phyloP scores from a whole-genome alignment of 495 filamentous ascomycete species.

The Aspergillus sclerotiicarbonarius region DNA sequence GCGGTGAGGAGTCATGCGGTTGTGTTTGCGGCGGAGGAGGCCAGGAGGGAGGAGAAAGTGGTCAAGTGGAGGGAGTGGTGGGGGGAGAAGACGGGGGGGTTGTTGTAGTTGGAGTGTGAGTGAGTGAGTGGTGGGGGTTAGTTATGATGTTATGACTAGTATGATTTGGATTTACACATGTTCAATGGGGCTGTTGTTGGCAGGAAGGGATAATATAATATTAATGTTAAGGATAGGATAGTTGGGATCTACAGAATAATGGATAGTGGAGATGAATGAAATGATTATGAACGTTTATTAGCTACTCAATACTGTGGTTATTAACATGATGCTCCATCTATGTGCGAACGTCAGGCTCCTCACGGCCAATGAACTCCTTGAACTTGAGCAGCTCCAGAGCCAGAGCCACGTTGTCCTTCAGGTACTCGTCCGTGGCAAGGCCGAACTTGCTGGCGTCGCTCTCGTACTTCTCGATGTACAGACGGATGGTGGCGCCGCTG shows the following conservation, averaged over 20 bases:
- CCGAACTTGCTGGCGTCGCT: conserved; percentile 69
- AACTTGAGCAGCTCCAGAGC: conserved; percentile 82
- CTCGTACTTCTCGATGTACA: conserved; percentile 94
- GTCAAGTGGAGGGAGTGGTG: conserved; percentile 82
- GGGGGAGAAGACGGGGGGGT: conserved; percentile 41
- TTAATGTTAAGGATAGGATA: too few species aligned
- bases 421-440: conserved; percentile 86
- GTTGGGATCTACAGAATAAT: too few species aligned
- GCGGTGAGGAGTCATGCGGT: conserved; percentile 84
- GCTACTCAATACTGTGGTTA: not conserved
- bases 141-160: not conserved
- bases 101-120: too few species aligned
- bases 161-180: not conserved
- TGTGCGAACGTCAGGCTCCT: conserved; percentile 93
- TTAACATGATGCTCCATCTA: conserved; percentile 37
- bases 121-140: not conserved
- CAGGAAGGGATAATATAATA: too few species aligned
- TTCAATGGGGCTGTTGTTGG: too few species aligned
- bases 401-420: conserved; percentile 81
- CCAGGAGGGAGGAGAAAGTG: conserved; percentile 64
- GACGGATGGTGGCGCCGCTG: conserved; percentile 89
- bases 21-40: conserved; percentile 93
- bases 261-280: not conserved
- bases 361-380: conserved; percentile 83
- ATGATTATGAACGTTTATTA: not conserved